These are phyloP conservation scores for Juncus effusus DNA, from an alignment of 176 grass and related monocot species.

Conservation along the genomic window DNA sequence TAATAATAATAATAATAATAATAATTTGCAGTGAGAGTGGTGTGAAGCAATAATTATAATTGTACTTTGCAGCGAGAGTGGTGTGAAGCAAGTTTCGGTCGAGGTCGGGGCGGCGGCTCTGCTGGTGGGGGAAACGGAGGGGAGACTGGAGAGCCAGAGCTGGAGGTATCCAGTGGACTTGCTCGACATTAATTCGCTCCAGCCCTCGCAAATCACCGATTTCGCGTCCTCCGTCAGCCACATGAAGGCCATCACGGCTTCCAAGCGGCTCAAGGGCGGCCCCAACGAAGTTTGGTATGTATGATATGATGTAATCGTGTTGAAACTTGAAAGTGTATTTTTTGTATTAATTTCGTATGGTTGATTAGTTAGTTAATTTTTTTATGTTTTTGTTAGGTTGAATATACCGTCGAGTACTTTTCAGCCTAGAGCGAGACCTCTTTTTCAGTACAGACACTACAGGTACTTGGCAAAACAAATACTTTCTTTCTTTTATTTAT, in stretches of 20 bases:
- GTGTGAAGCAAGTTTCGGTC: conserved; percentile 52
- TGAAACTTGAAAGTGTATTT: neutral
- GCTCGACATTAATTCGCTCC: conserved; percentile 80
- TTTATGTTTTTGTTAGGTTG: conserved; percentile 46
- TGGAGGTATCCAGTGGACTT: conserved; percentile 66
- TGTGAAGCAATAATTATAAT: too few relatives aligned
- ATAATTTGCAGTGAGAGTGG: too few relatives aligned
- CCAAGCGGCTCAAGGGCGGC: conserved; percentile 81
- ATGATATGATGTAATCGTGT: conserved; percentile 15
- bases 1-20: too few relatives aligned
- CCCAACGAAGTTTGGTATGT: conserved; percentile 92
- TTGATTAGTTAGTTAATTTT: conserved; percentile 22
- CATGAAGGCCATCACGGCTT: conserved; percentile 96
- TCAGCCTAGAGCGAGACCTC: conserved; percentile 74
- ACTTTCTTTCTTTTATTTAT: neutral
- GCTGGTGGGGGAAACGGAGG: conserved; percentile 79
- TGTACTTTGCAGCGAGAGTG: conserved; percentile 36
- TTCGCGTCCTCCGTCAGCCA: conserved; percentile 67
- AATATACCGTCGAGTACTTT: conserved; percentile 83
- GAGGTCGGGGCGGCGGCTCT: conserved; percentile 92
- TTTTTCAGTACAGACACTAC: conserved; percentile 98
- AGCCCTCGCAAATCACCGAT: conserved; percentile 69
- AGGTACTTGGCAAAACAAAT: conserved; percentile 45
- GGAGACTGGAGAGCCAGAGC: conserved; percentile 59
- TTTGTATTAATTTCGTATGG: neutral